These are phyloP conservation scores for Ganoderma multipileum DNA, from an alignment of 1,284 basidiomycete species.

Conservation along the genomic window DNA sequence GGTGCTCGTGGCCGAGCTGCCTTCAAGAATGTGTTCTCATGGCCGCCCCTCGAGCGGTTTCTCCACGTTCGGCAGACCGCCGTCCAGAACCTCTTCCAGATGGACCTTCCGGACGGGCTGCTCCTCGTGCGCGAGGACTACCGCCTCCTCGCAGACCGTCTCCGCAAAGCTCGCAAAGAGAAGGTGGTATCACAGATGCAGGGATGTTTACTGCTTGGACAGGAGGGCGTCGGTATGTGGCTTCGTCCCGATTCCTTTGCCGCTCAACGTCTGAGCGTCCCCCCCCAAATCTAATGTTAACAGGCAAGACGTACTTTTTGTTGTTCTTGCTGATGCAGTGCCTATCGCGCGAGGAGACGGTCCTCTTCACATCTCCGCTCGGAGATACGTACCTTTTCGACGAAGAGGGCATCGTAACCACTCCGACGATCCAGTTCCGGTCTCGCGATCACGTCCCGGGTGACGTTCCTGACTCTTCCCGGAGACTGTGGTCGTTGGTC, in stretches of 20 bases:
- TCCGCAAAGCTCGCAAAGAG: background rate
- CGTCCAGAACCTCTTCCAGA: background rate
- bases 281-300: background rate
- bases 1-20: background rate
- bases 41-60: background rate
- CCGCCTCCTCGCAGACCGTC: background rate
- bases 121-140: background rate
- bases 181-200: background rate
- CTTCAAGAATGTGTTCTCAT: background rate
- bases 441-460: background rate
- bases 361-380: background rate
- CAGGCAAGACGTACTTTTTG: background rate
- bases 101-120: background rate
- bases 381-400: background rate
- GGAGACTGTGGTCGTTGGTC: background rate
- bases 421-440: background rate
- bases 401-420: background rate
- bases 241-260: background rate
- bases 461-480: background rate
- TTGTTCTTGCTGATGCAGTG: background rate
- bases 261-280: background rate
- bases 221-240: background rate
- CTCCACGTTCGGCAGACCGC: background rate
- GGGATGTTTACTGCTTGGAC: background rate
- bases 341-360: background rate